A percentile compares a stretch with the other conserved stretches of the same genome.
Conservation (phyloP, 169 alveolate genomes). For the Amoebophrya sp. region DNA sequence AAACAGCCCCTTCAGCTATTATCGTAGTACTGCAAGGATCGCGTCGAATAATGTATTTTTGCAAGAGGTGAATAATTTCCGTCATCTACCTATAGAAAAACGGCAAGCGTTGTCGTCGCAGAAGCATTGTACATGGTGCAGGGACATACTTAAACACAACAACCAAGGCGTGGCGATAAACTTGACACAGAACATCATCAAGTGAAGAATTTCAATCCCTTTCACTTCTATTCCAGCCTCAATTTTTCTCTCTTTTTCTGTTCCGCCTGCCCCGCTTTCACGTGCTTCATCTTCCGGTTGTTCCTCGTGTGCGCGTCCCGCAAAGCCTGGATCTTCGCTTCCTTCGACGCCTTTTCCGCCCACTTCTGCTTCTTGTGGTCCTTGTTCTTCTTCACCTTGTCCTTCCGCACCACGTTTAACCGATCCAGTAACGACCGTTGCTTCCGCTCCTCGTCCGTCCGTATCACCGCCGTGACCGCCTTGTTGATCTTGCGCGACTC, state of each 20-base stretch:
- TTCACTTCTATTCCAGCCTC: conserved; percentile 23
- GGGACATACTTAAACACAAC: no score
- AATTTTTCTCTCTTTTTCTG: conserved; percentile 36
- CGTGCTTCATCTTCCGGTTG: conserved; percentile 32
- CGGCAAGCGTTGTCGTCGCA: no score
- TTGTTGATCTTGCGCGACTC: background rate
- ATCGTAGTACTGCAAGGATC: no score
- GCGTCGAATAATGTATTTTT: no score
- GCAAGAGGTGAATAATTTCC: no score
- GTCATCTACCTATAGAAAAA: no score
- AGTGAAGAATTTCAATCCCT: no score
- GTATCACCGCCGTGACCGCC: background rate
- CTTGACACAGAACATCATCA: no score
- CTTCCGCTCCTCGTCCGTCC: conserved; percentile 45
- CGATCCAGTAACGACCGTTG: conserved; percentile 36
- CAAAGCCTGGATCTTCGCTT: conserved; percentile 37
- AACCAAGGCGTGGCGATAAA: no score
- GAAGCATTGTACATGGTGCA: no score
- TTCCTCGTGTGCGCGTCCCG: conserved; percentile 9
- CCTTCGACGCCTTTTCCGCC: conserved; percentile 46
- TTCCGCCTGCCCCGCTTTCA: conserved; percentile 40
- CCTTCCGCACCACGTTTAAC: conserved; percentile 40
- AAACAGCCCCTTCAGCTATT: no score
- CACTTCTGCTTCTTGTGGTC: conserved; percentile 46
- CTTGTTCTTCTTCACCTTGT: conserved; percentile 46